phyloP scores from a whole-genome alignment of 1,284 basidiomycete species.

The Pulveroboletus sp. region DNA sequence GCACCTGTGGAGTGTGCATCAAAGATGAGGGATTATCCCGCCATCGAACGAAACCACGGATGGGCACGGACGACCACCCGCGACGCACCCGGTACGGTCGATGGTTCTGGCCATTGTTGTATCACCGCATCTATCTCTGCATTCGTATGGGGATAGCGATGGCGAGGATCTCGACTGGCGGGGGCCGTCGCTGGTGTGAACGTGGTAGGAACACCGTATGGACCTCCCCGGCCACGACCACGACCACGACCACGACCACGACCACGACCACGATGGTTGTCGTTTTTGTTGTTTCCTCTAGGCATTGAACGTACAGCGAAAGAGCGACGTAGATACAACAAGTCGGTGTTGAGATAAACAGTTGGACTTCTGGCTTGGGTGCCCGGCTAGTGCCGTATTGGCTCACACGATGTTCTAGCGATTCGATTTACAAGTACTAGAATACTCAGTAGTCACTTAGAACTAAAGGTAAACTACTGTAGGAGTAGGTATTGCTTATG shows the following conservation, averaged over 20 bases:
- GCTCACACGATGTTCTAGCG: too few relatives aligned
- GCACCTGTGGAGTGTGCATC: conserved; percentile 2
- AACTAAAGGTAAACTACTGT: too few relatives aligned
- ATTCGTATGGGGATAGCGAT: conserved; percentile 15
- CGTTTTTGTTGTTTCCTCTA: conserved; percentile 8
- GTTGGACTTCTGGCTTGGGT: too few relatives aligned
- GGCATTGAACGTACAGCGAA: conserved; percentile 20
- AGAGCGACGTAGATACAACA: background rate
- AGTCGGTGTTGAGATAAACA: background rate
- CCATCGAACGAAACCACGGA: background rate
- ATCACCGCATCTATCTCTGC: conserved; percentile 23
- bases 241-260: conserved; percentile 10
- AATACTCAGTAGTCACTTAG: too few relatives aligned
- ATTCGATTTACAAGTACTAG: too few relatives aligned
- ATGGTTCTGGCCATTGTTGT: conserved; percentile 23
- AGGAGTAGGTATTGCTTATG: too few relatives aligned
- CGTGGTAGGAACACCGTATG: background rate
- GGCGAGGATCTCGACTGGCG: background rate
- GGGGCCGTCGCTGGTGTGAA: background rate
- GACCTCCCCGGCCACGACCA: conserved; percentile 18
- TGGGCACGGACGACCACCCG: background rate
- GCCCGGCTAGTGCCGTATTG: too few relatives aligned
- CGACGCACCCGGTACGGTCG: conserved; percentile 19
- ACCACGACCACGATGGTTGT: background rate
- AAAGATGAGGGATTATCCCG: conserved; percentile 10